Evolutionary conservation across 805 yeast genomes (phyloP), one percentile per base, ranked within the genome.

Genomic region (Wickerhamomyces ciferrii): DNA sequence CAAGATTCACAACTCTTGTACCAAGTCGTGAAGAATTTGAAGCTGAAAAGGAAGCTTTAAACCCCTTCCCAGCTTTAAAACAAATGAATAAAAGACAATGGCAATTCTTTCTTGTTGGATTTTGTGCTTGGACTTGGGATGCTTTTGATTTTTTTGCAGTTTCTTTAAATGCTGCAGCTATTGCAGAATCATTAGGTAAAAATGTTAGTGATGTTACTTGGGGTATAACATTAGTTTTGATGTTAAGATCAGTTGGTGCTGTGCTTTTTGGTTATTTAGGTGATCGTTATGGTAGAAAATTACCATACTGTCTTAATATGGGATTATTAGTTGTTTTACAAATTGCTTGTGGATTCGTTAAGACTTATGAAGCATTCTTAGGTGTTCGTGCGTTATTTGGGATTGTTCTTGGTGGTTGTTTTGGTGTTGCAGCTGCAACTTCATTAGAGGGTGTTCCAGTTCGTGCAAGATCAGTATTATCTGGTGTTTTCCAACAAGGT

Each of bases 401-500:
- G 45, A 61, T 73, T 47, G 71, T 73, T 34, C 74, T 76, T 79
- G 81, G 81, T 20, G 76, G 74, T 20, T 55, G 72, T 42, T 74
- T 63, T 48, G 77, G 78, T 39, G 62, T 69, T 47, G 71, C 75
- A 17, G 58, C 71, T 38, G 68, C 76, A 4, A 69, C 71, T 24
- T 65, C 76, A 5, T 53, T 73, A 40, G 76, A 72, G 43, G 72
- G 68, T 49, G 62, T 67, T 24, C 88, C 89, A 3, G 60, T 57
- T 1, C 70, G 69, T 50, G 87, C 84, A 31, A 69, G 78, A 63
- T 84, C 87, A 41, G 70, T 81, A 47, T 63, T 83, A 42, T 75
- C 83, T 32, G 88, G 87, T 42, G 62, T 86, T 38, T 78, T 88
- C 60, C 96, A 87, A 65, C 85, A 87, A 61, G 96, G 96, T 50